These are phyloP conservation scores for Apophysomyces trapeziformis DNA, from an alignment of 371 early-diverging fungal species.

Conservation along the genomic window DNA sequence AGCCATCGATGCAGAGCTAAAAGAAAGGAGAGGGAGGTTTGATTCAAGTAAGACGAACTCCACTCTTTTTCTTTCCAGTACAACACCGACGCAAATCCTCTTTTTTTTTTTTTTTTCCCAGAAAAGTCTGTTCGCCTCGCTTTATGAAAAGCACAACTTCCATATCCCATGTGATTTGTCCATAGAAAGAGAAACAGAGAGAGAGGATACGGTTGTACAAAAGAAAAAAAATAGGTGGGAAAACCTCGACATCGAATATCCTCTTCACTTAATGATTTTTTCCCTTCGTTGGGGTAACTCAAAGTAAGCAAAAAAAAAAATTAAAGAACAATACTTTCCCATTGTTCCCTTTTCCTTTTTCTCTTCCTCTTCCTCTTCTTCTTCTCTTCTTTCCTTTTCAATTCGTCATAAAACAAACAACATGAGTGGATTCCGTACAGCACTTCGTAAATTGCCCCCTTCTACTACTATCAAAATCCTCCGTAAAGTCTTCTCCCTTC, in stretches of 20 bases:
- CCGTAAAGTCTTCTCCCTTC: constrained; percentile 43
- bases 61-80: no score
- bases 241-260: not conserved
- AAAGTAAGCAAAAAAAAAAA: no score
- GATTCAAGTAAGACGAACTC: no score
- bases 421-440: constrained; percentile 37
- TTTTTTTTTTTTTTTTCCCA: not conserved
- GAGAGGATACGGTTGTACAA: no score
- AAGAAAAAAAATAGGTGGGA: not conserved
- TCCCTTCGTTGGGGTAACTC: constrained; percentile 10
- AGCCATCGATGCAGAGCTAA: not conserved
- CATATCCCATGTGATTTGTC: constrained; percentile 8
- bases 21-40: no score
- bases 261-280: not conserved
- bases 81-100: not conserved
- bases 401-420: not conserved
- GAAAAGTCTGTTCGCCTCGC: not conserved
- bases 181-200: not conserved
- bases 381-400: constrained; percentile 4
- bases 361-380: not conserved
- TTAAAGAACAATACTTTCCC: not conserved
- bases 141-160: not conserved
- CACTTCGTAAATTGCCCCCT: constrained; percentile 43
- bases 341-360: not conserved
- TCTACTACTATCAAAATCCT: constrained; percentile 43